phyloP scores from a whole-genome alignment of 2,329 filamentous ascomycete genomes.

The Aspergillus sp. region DNA sequence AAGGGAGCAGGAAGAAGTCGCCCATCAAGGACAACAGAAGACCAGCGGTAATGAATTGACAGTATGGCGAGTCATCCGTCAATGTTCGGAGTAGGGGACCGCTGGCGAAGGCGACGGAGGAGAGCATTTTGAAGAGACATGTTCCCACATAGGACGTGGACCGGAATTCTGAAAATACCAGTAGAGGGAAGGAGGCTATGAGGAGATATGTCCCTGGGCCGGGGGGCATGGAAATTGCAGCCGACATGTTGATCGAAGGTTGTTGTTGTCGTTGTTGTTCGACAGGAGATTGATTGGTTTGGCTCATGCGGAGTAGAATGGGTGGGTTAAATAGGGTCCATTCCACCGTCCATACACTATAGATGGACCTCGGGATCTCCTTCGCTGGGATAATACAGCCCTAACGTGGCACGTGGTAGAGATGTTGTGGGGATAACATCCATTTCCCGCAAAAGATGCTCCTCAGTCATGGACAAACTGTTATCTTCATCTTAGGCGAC shows the following conservation, averaged over 20 bases:
- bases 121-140: conserved; percentile 29
- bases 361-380: background rate
- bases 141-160: conserved; percentile 24
- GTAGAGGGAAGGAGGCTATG: conserved; percentile 22
- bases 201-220: conserved; percentile 19
- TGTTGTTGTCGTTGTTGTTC: background rate
- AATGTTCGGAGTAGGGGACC: conserved; percentile 19
- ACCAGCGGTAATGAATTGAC: conserved; percentile 20
- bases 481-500: too few relatives aligned
- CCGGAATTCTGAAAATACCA: conserved; percentile 25
- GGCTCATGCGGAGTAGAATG: too few relatives aligned
- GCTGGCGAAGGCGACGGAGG: conserved; percentile 26
- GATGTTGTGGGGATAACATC: too few relatives aligned
- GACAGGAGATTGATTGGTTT: background rate
- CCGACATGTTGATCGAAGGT: background rate
- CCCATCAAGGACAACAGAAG: conserved; percentile 25
- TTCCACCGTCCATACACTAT: background rate
- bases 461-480: too few relatives aligned
- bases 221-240: conserved; percentile 4
- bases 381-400: background rate
- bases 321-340: background rate
- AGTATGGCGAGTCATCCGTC: conserved; percentile 20
- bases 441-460: too few relatives aligned
- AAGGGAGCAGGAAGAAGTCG: conserved; percentile 27
- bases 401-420: too few relatives aligned